Evolutionary conservation across 345 rosid species (phyloP), one percentile per base, ranked within the genome.

Genomic region (Salix udensis): DNA sequence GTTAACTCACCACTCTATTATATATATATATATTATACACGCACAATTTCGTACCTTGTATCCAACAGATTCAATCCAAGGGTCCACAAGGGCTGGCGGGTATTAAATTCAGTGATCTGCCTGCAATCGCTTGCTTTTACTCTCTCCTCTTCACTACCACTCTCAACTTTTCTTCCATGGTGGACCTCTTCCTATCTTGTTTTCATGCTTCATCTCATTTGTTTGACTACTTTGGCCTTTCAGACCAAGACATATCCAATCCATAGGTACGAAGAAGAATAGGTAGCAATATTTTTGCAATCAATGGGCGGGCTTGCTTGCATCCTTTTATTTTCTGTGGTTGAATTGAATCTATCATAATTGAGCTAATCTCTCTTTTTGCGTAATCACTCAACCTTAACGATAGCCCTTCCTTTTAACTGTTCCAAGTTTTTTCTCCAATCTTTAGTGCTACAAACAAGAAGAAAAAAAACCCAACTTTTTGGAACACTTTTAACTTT

Each of bases 101-200:
- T 40, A 13, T 61, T 28, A 24, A 26, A 6, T 16, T 60, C 10
- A 21, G 61, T 2, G 61, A 18, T 16, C 36, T 31, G 5, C 7
- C 12, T 13, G 1, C 1, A 0, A 11, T 58, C 15, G 7, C 58
- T 40, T 13, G 31, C 79, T 68, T 40, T 34, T 61, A 36, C 50
- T 48, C 69, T 69, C 67, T 24, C 74, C 6, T 50, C 75, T 48
- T 50, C 53, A 37, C 76, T 72, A 12, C 36, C 18, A 1, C 39
- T 30, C 14, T 5, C 13, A 1, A 30, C 81, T 31, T 67, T 40
- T 76, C 21, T 48, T 65, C 67, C 18, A 11, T 37, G 50, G 70
- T 65, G 80, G 80, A 71, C 72, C 74, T 42, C 65, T 31, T 15
- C 30, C 42, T 7, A 53, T 21, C 12, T 13, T 30, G 7, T 52